Evolutionary conservation across 768 basidiomycete genomes (phyloP).

Genomic region (Phaffia australis): DNA sequence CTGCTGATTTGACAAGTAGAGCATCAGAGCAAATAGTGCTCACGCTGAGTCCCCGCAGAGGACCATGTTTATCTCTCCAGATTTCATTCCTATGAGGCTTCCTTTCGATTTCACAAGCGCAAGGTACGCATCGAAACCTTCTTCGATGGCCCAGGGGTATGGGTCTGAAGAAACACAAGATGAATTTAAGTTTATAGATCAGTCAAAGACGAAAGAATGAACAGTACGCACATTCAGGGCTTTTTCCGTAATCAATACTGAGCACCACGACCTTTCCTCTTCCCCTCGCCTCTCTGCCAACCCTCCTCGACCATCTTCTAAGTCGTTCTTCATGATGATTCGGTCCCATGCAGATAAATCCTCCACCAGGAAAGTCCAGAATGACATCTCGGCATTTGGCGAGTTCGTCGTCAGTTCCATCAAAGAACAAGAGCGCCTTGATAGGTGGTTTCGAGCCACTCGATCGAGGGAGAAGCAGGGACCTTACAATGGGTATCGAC

Average conservation of each 20-base stretch:
- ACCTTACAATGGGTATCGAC: slow-evolving; percentile 52
- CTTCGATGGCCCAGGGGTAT: slow-evolving; percentile 91
- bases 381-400: slow-evolving; percentile 64
- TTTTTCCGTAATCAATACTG: slow-evolving; percentile 88
- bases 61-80: slow-evolving; percentile 64
- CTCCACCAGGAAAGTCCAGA: slow-evolving; percentile 88
- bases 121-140: slow-evolving; percentile 73
- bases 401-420: slow-evolving; percentile 55
- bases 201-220: not conserved
- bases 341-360: slow-evolving; percentile 91
- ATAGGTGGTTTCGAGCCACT: slow-evolving; percentile 49
- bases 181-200: not conserved
- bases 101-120: slow-evolving; percentile 72
- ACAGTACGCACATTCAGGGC: slow-evolving; percentile 68
- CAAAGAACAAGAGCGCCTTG: slow-evolving; percentile 70
- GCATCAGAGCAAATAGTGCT: slow-evolving; percentile 37
- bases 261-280: slow-evolving; percentile 64
- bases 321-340: slow-evolving; percentile 93
- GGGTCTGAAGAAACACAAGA: slow-evolving; percentile 54
- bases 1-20: not conserved
- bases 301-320: slow-evolving; percentile 61
- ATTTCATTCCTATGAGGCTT: slow-evolving; percentile 72
- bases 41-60: slow-evolving; percentile 95
- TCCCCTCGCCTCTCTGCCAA: slow-evolving; percentile 12
- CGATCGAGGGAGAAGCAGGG: slow-evolving; percentile 51